Conservation (phyloP, 2,329 filamentous ascomycete species). For the Colletotrichum phormii region DNA sequence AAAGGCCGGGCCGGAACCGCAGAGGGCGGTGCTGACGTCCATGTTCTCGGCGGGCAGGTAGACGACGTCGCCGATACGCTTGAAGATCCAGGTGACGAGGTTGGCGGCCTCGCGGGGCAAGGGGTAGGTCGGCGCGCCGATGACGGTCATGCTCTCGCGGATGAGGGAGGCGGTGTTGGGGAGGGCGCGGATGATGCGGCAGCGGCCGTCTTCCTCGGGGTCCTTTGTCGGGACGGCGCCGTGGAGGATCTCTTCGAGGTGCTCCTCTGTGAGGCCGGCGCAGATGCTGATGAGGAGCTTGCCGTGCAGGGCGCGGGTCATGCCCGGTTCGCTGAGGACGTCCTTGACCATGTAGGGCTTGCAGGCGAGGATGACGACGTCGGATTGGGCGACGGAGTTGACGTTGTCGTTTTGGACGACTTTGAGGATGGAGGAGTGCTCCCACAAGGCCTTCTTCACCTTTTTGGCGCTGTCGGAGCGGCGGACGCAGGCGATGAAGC, state of each 20-base stretch:
- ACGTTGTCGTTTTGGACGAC: slow-evolving; percentile 81
- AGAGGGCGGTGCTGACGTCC: slow-evolving; percentile 80
- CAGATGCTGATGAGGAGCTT: slow-evolving; percentile 87
- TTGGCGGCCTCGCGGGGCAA: slow-evolving; percentile 63
- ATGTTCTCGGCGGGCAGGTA: slow-evolving; percentile 75
- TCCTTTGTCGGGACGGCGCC: slow-evolving; percentile 61
- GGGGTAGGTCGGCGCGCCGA: slow-evolving; percentile 71
- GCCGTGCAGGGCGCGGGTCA: slow-evolving; percentile 78
- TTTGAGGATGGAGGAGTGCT: slow-evolving; percentile 71
- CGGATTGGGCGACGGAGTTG: slow-evolving; percentile 72
- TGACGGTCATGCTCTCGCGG: slow-evolving; percentile 84
- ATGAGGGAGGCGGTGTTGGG: slow-evolving; percentile 87
- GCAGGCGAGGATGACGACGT: slow-evolving; percentile 82
- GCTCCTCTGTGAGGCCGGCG: slow-evolving; percentile 77
- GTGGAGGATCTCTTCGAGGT: slow-evolving; percentile 75
- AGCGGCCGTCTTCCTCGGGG: slow-evolving; percentile 60
- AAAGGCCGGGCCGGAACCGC: slow-evolving; percentile 81
- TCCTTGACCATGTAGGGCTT: slow-evolving; percentile 81
- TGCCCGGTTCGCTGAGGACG: slow-evolving; percentile 75
- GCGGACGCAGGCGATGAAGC: slow-evolving; percentile 85
- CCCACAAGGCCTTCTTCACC: slow-evolving; percentile 73
- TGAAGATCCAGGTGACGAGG: slow-evolving; percentile 82
- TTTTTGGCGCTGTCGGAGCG: slow-evolving; percentile 76
- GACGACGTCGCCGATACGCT: slow-evolving; percentile 76
- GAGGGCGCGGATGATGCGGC: slow-evolving; percentile 81